A percentile compares a stretch with the other conserved stretches of the same genome.
These are phyloP conservation scores for Asterophora lycoperdoides DNA, from an alignment of 768 basidiomycete genomes.

Conservation along the genomic window DNA sequence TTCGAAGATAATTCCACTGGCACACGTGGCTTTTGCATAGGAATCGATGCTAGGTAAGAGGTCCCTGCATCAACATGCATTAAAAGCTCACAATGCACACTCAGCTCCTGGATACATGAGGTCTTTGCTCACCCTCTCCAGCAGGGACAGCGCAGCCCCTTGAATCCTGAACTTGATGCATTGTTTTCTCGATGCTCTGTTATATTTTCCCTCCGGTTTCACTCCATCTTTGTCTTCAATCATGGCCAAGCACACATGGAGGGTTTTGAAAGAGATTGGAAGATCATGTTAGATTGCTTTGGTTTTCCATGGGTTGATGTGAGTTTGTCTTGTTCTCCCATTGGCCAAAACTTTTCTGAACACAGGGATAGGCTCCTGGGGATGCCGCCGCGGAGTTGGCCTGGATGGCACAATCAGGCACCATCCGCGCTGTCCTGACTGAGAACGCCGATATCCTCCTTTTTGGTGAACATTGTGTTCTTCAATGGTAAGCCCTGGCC, in stretches of 20 bases:
- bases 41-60: not conserved
- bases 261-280: not conserved
- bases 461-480: not conserved
- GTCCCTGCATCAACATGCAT: too few relatives aligned
- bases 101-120: too few relatives aligned
- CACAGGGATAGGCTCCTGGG: not conserved
- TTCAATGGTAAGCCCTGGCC: not conserved
- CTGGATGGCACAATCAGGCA: not conserved
- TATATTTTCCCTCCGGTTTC: not conserved
- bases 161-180: not conserved
- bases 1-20: not conserved
- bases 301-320: not conserved
- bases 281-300: not conserved
- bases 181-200: not conserved
- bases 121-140: too few relatives aligned
- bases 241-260: not conserved
- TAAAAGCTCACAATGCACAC: too few relatives aligned
- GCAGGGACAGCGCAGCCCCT: too few relatives aligned
- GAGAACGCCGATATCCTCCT: slow-evolving; percentile 3
- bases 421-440: not conserved
- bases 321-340: not conserved
- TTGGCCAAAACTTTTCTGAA: not conserved
- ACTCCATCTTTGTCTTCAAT: not conserved
- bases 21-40: not conserved
- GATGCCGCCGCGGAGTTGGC: slow-evolving; percentile 7